phyloP scores from a whole-genome alignment of 768 basidiomycete genomes.

The Pholiota microspora region DNA sequence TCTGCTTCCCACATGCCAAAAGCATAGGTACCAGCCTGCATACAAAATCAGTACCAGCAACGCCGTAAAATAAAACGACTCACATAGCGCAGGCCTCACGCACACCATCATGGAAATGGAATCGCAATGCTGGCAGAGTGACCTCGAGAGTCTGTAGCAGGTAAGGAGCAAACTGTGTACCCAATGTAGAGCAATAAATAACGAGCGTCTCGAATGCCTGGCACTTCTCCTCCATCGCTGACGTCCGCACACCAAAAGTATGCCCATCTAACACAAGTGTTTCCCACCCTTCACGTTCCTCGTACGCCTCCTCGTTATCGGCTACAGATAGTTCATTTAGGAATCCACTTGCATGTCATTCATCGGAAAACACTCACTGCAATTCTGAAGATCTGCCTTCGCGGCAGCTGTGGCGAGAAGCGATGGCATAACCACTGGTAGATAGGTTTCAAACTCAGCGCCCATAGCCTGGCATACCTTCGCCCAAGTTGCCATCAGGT shows the following conservation, averaged over 20 bases:
- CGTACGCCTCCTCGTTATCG: conserved; percentile 52
- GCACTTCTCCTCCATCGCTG: conserved; percentile 83
- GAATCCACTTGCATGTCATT: no score
- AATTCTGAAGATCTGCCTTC: conserved; percentile 79
- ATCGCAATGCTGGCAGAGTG: conserved; percentile 65
- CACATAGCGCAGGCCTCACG: conserved; percentile 76
- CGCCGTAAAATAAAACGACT: conserved; percentile 21
- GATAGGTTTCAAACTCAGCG: conserved; percentile 82
- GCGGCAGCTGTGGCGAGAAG: conserved; percentile 71
- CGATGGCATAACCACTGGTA: conserved; percentile 81
- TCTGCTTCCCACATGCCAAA: conserved; percentile 63
- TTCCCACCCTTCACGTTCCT: conserved; percentile 76
- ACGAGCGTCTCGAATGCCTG: conserved; percentile 87
- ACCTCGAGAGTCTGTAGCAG: conserved; percentile 70
- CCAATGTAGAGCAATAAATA: conserved; percentile 72
- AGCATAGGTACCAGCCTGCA: conserved; percentile 71
- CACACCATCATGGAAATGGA: conserved; percentile 85
- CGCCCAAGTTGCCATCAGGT: conserved; percentile 85
- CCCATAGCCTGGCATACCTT: conserved; percentile 87
- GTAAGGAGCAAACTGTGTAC: conserved; percentile 68
- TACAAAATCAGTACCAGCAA: neutral
- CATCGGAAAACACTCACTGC: no score
- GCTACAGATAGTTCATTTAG: neutral
- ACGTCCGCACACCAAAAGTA: conserved; percentile 73
- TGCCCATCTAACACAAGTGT: conserved; percentile 77